phyloP scores from a whole-genome alignment of 2,329 filamentous ascomycete genomes.

The Diaporthe vexans region DNA sequence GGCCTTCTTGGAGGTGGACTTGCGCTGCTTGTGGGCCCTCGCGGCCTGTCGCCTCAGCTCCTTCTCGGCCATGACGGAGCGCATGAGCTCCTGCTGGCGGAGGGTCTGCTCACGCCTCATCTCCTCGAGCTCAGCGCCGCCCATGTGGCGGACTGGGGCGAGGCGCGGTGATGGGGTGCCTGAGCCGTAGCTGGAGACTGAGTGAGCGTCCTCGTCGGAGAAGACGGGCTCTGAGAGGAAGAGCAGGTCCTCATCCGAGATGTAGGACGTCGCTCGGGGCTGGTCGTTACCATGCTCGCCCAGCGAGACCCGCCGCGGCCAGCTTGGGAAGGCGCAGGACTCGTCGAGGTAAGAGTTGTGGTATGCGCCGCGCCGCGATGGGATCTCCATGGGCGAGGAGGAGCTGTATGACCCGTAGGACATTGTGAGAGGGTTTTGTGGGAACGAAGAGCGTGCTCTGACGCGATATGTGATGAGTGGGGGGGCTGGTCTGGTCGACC shows the following conservation, averaged over 20 bases:
- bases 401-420: slow-evolving; percentile 64
- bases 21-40: slow-evolving; percentile 54
- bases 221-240: slow-evolving; percentile 63
- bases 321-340: slow-evolving; percentile 70
- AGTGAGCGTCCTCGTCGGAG: slow-evolving; percentile 66
- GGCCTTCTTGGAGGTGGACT: slow-evolving; percentile 58
- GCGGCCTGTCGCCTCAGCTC: slow-evolving; percentile 63
- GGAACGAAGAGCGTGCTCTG: slow-evolving; percentile 44
- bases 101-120: slow-evolving; percentile 65
- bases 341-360: slow-evolving; percentile 55
- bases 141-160: slow-evolving; percentile 51
- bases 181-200: slow-evolving; percentile 59
- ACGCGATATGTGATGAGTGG: slow-evolving; percentile 36
- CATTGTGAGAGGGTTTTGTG: slow-evolving; percentile 55
- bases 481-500: background rate
- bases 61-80: slow-evolving; percentile 67
- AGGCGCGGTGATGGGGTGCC: slow-evolving; percentile 57
- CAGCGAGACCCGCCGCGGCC: slow-evolving; percentile 69
- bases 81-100: slow-evolving; percentile 66
- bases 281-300: slow-evolving; percentile 57
- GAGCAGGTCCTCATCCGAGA: slow-evolving; percentile 73
- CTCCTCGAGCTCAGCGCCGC: slow-evolving; percentile 64
- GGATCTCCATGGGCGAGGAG: slow-evolving; percentile 63
- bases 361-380: slow-evolving; percentile 48
- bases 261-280: slow-evolving; percentile 65